These are phyloP conservation scores for Amborella trichopoda DNA, from an alignment of 164 flowering plant species.

Conservation along the genomic window DNA sequence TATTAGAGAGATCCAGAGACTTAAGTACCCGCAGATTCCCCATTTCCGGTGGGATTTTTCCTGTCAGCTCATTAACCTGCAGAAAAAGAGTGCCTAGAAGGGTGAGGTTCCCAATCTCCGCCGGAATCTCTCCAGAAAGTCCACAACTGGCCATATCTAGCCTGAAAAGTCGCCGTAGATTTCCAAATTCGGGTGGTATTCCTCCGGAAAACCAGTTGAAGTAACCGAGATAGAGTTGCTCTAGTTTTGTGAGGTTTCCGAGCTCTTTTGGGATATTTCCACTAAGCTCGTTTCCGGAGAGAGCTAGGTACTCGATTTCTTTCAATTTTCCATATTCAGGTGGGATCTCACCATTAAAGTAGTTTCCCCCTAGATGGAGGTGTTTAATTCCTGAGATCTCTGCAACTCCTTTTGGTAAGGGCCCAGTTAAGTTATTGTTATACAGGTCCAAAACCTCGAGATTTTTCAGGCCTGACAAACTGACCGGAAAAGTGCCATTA, in stretches of 20 bases:
- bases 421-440: constrained; percentile 54
- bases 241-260: constrained; percentile 5
- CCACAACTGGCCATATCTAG: constrained; percentile 76
- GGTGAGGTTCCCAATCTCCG: constrained; percentile 50
- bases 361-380: constrained; percentile 18
- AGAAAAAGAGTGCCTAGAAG: constrained; percentile 64
- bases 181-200: constrained; percentile 64
- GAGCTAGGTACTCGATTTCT: constrained; percentile 8
- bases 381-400: constrained; percentile 6
- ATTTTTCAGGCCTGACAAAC: constrained; percentile 21
- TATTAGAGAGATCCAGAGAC: constrained; percentile 5
- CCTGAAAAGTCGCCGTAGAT: constrained; percentile 36
- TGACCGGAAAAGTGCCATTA: constrained; percentile 37
- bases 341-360: constrained; percentile 15
- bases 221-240: constrained; percentile 46
- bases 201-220: constrained; percentile 59
- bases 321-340: constrained; percentile 6
- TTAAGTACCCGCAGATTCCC: constrained; percentile 13
- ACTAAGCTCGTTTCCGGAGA: constrained; percentile 12
- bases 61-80: constrained; percentile 45
- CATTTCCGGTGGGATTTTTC: constrained; percentile 12
- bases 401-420: constrained; percentile 6
- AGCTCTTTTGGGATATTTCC: constrained; percentile 9
- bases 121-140: constrained; percentile 66
- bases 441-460: constrained; percentile 62